Conservation (phyloP, 257 asterid genomes). For the Linaria vulgaris region DNA sequence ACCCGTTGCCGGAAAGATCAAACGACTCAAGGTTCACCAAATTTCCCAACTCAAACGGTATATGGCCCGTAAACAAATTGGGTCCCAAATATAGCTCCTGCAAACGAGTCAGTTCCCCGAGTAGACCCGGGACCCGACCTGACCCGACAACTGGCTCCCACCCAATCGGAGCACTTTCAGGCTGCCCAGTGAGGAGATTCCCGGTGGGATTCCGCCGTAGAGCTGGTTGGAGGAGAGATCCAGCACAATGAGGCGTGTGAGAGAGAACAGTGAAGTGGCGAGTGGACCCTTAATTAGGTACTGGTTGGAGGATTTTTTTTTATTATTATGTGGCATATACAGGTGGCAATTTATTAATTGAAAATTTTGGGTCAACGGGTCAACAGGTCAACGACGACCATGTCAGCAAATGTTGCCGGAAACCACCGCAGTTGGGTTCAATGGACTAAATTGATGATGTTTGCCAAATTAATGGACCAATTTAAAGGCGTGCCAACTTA, state of each 20-base stretch:
- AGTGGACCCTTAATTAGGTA: conserved; percentile 55
- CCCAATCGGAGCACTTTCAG: conserved; percentile 56
- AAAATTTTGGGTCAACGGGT: too few species aligned
- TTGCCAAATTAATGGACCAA: too few species aligned
- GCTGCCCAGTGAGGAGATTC: conserved; percentile 34
- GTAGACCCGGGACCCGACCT: conserved; percentile 48
- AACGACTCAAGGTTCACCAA: conserved; percentile 42
- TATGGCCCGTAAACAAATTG: conserved; percentile 53
- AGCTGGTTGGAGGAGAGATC: conserved; percentile 62
- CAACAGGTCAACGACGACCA: too few species aligned
- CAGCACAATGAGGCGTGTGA: conserved; percentile 42
- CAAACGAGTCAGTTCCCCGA: conserved; percentile 45
- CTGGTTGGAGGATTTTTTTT: too few species aligned
- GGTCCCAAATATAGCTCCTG: conserved; percentile 57
- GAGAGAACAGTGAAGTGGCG: conserved; percentile 45
- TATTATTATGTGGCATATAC: too few species aligned
- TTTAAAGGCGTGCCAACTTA: too few species aligned
- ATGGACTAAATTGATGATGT: too few species aligned
- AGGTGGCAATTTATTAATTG: too few species aligned
- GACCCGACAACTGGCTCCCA: conserved; percentile 52
- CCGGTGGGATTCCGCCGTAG: conserved; percentile 42
- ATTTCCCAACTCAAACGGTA: conserved; percentile 60
- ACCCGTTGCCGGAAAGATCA: conserved; percentile 72
- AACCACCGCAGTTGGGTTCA: too few species aligned
- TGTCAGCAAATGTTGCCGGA: too few species aligned